Conservation (phyloP, 2,329 filamentous ascomycete species). For the Cordyceps cicadae region DNA sequence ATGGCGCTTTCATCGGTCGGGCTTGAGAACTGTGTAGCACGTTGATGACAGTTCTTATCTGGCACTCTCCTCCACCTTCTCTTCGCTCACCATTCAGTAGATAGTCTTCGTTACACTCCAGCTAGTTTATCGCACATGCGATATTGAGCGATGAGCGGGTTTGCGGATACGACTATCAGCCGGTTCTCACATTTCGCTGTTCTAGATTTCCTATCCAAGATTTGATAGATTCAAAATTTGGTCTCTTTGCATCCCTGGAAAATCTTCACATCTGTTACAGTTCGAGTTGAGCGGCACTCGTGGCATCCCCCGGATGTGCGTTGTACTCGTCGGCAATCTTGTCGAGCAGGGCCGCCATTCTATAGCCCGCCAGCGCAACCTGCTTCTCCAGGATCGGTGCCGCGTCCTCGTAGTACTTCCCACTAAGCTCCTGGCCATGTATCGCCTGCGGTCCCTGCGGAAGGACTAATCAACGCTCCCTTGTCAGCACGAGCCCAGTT, state of each 20-base stretch:
- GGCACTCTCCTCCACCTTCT: not conserved
- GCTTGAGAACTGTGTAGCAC: not conserved
- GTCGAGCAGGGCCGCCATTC: conserved; percentile 61
- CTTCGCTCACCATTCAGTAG: not conserved
- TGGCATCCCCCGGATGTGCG: conserved; percentile 12
- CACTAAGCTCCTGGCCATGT: conserved; percentile 50
- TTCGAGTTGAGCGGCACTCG: conserved; percentile 19
- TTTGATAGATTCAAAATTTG: not conserved
- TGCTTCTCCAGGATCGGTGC: conserved; percentile 57
- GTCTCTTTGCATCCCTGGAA: not conserved
- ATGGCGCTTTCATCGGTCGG: not conserved
- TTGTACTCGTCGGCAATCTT: conserved; percentile 41
- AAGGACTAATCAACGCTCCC: conserved; percentile 35
- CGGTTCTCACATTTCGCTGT: not conserved
- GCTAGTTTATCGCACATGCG: not conserved
- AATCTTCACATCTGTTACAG: conserved; percentile 16
- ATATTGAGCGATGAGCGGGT: not conserved
- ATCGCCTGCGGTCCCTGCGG: conserved; percentile 53
- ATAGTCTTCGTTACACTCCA: not conserved
- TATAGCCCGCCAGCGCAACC: conserved; percentile 60
- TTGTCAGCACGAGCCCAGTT: not conserved
- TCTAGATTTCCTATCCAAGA: not conserved
- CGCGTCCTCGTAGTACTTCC: conserved; percentile 55
- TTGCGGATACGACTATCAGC: not conserved
- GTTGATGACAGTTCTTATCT: not conserved